Conservation (phyloP, 768 basidiomycete species). For the Boletus rubropictus region DNA sequence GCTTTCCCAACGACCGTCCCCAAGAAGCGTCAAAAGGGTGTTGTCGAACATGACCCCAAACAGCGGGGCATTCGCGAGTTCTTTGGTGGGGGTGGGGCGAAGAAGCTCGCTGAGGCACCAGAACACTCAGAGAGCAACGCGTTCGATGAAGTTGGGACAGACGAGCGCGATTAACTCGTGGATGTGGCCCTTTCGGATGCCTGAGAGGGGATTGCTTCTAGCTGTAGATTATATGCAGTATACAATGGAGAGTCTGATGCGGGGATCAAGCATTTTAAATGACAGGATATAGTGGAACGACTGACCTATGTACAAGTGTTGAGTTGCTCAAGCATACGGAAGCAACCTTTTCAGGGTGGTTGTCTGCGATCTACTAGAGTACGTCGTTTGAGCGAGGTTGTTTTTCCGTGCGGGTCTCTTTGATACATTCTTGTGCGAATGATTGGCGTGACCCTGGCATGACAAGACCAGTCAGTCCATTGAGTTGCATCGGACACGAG, state of each 20-base stretch:
- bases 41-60: constrained; percentile 70
- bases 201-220: background rate
- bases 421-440: constrained; percentile 64
- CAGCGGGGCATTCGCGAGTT: constrained; percentile 74
- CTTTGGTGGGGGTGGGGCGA: constrained; percentile 42
- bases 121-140: constrained; percentile 25
- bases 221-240: constrained; percentile 7
- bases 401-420: constrained; percentile 66
- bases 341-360: constrained; percentile 63
- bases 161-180: constrained; percentile 8
- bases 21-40: constrained; percentile 66
- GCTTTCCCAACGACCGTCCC: constrained; percentile 19
- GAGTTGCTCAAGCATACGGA: constrained; percentile 52
- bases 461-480: background rate
- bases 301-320: constrained; percentile 13
- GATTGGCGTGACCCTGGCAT: constrained; percentile 60
- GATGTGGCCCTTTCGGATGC: background rate
- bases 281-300: background rate
- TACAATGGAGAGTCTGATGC: constrained; percentile 7
- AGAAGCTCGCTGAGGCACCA: constrained; percentile 9
- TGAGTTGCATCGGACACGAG: background rate
- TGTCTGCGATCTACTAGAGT: constrained; percentile 61
- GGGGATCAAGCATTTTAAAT: background rate
- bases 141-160: constrained; percentile 19
- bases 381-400: constrained; percentile 56